Evolutionary conservation across 163 green algal species (phyloP).

Genomic region (Prototheca cutis): DNA sequence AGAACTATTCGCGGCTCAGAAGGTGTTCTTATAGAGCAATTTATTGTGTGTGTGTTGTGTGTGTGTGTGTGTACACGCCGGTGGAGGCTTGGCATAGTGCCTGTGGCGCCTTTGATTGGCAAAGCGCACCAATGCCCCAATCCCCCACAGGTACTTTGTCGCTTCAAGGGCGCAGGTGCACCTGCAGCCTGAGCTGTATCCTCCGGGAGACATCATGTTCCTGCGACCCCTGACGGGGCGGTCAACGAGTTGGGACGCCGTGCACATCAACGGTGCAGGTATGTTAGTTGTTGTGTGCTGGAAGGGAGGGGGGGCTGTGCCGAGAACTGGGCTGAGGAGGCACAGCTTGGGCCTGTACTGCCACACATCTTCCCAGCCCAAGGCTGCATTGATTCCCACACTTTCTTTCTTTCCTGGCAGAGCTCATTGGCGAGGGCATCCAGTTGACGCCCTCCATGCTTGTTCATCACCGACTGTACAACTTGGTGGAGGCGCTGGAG

Average conservation of each 20-base stretch:
- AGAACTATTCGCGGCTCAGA: conserved; percentile 12
- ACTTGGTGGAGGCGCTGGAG: conserved; percentile 15
- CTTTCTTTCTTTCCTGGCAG: neutral
- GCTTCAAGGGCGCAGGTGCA: neutral
- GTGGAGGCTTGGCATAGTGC: neutral
- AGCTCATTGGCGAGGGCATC: conserved; percentile 26
- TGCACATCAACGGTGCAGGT: conserved; percentile 16
- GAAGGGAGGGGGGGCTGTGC: neutral
- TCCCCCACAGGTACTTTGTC: conserved; percentile 11
- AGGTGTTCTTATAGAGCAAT: neutral
- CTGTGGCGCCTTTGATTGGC: neutral
- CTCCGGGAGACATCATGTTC: conserved; percentile 35
- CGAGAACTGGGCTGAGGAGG: too few relatives aligned
- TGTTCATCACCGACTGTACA: conserved; percentile 20
- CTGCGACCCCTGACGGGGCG: conserved; percentile 32
- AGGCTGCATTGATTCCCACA: neutral
- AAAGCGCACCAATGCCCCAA: neutral
- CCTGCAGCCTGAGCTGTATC: conserved; percentile 26
- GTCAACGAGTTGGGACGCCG: conserved; percentile 20
- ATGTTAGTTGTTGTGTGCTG: too few relatives aligned
- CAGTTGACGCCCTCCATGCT: conserved; percentile 20
- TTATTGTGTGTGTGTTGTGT: neutral
- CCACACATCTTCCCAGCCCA: neutral
- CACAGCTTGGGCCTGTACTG: too few relatives aligned
- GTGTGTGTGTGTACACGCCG: neutral